These are phyloP conservation scores for Collybia sordida DNA, from an alignment of 768 basidiomycete species.

Conservation along the genomic window DNA sequence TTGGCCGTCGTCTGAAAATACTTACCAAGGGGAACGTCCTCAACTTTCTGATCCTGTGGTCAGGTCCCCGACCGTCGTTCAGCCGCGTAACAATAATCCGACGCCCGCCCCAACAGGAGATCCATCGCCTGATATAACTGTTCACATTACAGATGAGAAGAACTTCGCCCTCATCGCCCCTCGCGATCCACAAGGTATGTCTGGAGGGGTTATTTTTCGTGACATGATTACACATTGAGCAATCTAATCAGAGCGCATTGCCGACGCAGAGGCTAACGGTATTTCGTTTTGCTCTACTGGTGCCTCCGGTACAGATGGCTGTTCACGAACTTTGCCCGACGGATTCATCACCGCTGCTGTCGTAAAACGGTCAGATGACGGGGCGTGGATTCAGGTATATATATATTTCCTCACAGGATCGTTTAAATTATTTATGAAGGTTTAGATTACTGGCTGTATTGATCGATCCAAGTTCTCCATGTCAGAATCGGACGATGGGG, in stretches of 20 bases:
- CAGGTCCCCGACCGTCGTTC: constrained; percentile 3
- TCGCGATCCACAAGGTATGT: constrained; percentile 8
- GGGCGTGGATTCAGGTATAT: constrained; percentile 17
- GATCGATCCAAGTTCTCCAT: constrained; percentile 14
- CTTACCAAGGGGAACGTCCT: constrained; percentile 1
- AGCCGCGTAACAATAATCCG: constrained; percentile 9
- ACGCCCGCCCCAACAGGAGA: constrained; percentile 20
- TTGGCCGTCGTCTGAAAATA: neutral
- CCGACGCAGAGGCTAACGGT: constrained; percentile 19
- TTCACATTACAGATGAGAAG: constrained; percentile 13
- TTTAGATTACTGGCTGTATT: constrained; percentile 21
- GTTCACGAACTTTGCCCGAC: constrained; percentile 10
- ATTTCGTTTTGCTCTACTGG: constrained; percentile 13
- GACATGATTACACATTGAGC: neutral
- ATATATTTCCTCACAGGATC: neutral
- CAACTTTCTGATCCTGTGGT: neutral
- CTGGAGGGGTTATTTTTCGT: neutral
- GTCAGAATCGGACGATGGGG: constrained; percentile 35
- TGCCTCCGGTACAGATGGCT: constrained; percentile 4
- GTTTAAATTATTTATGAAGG: neutral
- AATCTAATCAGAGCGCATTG: constrained; percentile 11
- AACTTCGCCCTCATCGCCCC: constrained; percentile 19
- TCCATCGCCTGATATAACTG: constrained; percentile 16
- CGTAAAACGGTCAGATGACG: constrained; percentile 13
- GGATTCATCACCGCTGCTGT: constrained; percentile 18